phyloP scores from a whole-genome alignment of 2,329 filamentous ascomycete genomes.

The Penicillium sp. region DNA sequence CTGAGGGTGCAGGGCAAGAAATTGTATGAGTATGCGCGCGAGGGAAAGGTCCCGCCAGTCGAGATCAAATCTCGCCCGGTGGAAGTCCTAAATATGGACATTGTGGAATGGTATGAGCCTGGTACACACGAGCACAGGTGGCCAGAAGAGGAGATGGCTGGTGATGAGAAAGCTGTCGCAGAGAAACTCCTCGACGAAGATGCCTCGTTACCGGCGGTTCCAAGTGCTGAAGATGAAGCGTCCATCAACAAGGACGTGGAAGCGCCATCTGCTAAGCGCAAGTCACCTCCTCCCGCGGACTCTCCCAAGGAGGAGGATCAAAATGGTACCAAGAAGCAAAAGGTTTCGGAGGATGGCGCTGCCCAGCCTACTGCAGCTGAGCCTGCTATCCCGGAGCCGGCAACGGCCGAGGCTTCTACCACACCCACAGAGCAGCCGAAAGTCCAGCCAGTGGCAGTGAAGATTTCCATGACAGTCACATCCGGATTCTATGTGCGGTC shows the following conservation, averaged over 20 bases:
- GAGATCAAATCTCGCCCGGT: constrained; percentile 83
- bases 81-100: constrained; percentile 74
- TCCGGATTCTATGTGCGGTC: constrained; percentile 97
- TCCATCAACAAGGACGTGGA: constrained; percentile 13
- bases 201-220: constrained; percentile 25
- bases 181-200: constrained; percentile 61
- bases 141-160: constrained; percentile 77
- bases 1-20: constrained; percentile 92
- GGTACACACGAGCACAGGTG: constrained; percentile 79
- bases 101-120: constrained; percentile 82
- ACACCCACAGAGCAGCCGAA: constrained; percentile 21
- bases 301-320: constrained; percentile 23
- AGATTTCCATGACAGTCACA: constrained; percentile 87
- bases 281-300: constrained; percentile 36
- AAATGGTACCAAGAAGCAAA: constrained; percentile 36
- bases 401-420: constrained; percentile 13
- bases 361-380: constrained; percentile 17
- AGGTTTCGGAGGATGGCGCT: constrained; percentile 34
- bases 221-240: constrained; percentile 35
- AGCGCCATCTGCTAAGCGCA: constrained; percentile 36
- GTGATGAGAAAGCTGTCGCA: constrained; percentile 74
- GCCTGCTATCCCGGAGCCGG: constrained; percentile 18
- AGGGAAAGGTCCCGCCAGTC: constrained; percentile 81
- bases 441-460: constrained; percentile 68
- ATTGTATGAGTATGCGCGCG: constrained; percentile 92